Percentiles rank a stretch among this genome's conserved stretches.
These are phyloP conservation scores for Fusarium clavum DNA, from an alignment of 2,329 filamentous ascomycete species.

Conservation along the genomic window DNA sequence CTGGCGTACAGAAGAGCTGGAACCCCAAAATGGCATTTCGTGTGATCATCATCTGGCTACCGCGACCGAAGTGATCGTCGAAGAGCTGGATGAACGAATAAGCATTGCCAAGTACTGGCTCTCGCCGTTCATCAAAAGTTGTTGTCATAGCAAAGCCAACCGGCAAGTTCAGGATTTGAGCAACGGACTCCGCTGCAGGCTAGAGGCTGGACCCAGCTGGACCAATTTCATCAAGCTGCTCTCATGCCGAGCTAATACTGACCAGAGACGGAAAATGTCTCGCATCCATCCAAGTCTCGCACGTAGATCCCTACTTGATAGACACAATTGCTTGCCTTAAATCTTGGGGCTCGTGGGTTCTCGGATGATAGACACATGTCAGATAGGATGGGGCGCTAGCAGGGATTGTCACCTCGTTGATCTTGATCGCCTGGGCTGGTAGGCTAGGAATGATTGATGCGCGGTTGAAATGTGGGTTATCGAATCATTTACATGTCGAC, in stretches of 20 bases:
- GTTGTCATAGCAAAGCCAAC: constrained; percentile 1
- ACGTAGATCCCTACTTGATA: constrained; percentile 40
- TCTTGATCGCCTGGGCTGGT: constrained; percentile 39
- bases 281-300: constrained; percentile 32
- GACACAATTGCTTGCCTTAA: constrained; percentile 39
- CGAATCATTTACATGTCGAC: constrained; percentile 26
- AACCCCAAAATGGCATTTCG: constrained; percentile 28
- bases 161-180: not conserved
- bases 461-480: constrained; percentile 35
- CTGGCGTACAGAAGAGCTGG: not conserved
- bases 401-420: constrained; percentile 40
- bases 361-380: constrained; percentile 46
- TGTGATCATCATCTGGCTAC: constrained; percentile 17
- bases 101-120: not conserved
- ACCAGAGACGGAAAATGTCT: constrained; percentile 14
- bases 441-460: constrained; percentile 4
- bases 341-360: constrained; percentile 43
- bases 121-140: not conserved
- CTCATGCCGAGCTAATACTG: not conserved
- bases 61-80: constrained; percentile 9
- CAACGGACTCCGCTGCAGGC: constrained; percentile 13
- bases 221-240: constrained; percentile 1
- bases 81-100: not conserved
- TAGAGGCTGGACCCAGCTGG: constrained; percentile 1
- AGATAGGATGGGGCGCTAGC: constrained; percentile 45